phyloP scores from a whole-genome alignment of 2,329 filamentous ascomycete species.

The Xylaria sp. region DNA sequence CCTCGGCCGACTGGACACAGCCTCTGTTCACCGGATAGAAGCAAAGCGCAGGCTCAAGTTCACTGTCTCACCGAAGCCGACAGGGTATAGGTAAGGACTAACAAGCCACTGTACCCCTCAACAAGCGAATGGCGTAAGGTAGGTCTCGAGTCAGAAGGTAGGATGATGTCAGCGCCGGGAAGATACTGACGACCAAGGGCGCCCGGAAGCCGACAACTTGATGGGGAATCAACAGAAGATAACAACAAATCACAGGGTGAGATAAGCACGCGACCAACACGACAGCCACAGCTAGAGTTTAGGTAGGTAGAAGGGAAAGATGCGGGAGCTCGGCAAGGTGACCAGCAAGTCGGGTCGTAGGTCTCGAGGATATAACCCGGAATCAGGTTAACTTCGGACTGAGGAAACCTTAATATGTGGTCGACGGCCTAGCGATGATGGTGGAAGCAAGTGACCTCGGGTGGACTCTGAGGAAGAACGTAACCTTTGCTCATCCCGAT shows the following conservation, averaged over 20 bases:
- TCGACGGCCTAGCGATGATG: no score
- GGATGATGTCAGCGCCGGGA: slow-evolving; percentile 26
- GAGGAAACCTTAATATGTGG: neutral
- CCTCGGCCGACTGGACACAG: slow-evolving; percentile 17
- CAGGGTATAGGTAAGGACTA: slow-evolving; percentile 9
- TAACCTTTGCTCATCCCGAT: neutral
- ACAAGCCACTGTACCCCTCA: slow-evolving; percentile 21
- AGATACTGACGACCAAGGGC: slow-evolving; percentile 9
- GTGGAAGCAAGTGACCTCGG: no score
- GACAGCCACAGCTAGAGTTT: neutral
- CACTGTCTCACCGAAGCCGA: slow-evolving; percentile 21
- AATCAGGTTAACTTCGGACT: neutral
- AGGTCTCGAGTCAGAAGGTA: neutral
- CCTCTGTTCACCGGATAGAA: slow-evolving; percentile 15
- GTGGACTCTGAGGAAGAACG: neutral
- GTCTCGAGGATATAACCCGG: no score
- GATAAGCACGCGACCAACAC: slow-evolving; percentile 9
- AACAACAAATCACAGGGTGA: slow-evolving; percentile 2
- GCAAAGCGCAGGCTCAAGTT: slow-evolving; percentile 11
- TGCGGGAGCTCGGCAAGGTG: neutral
- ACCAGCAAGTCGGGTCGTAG: neutral
- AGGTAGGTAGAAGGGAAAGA: neutral
- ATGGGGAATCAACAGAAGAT: slow-evolving; percentile 10
- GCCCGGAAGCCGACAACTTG: slow-evolving; percentile 8
- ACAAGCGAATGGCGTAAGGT: slow-evolving; percentile 19